Conservation (phyloP, 371 early-diverging fungal genomes). For the Capillidium heterosporum region DNA sequence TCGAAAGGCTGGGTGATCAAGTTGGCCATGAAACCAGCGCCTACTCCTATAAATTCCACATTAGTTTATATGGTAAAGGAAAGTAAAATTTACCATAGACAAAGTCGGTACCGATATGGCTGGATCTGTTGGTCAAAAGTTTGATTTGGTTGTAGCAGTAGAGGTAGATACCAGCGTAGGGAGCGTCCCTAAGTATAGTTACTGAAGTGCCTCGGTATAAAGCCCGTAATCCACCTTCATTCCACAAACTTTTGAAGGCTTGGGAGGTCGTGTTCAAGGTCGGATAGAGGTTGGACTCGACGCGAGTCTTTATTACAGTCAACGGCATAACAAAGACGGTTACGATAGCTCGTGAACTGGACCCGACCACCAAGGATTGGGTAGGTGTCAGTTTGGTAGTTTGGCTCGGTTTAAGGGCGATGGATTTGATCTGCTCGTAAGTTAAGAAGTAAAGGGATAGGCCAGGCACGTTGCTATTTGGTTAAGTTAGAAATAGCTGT, state of each 20-base stretch:
- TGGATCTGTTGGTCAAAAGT: not conserved
- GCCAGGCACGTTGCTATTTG: slow-evolving; percentile 61
- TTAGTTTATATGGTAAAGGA: slow-evolving; percentile 9
- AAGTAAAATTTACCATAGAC: not conserved
- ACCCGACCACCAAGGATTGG: slow-evolving; percentile 63
- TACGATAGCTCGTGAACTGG: slow-evolving; percentile 58
- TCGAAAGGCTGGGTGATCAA: slow-evolving; percentile 86
- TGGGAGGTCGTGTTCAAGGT: slow-evolving; percentile 10
- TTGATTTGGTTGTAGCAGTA: slow-evolving; percentile 69
- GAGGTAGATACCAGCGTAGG: slow-evolving; percentile 88
- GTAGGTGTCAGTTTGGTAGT: slow-evolving; percentile 15
- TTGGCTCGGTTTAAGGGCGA: slow-evolving; percentile 9
- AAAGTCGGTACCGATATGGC: not conserved
- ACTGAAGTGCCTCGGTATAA: slow-evolving; percentile 81
- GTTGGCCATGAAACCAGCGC: slow-evolving; percentile 58
- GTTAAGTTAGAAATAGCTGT: not conserved
- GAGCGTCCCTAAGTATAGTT: slow-evolving; percentile 85
- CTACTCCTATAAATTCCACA: slow-evolving; percentile 28
- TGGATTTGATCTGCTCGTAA: slow-evolving; percentile 16
- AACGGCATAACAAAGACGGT: slow-evolving; percentile 89
- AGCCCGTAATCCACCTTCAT: slow-evolving; percentile 32
- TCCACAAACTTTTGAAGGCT: slow-evolving; percentile 40
- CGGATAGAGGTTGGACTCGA: slow-evolving; percentile 1
- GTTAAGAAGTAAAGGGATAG: slow-evolving; percentile 60
- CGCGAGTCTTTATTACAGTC: slow-evolving; percentile 76